Conservation (phyloP, 177 flowering plant genomes). For the Vitis hybrid region DNA sequence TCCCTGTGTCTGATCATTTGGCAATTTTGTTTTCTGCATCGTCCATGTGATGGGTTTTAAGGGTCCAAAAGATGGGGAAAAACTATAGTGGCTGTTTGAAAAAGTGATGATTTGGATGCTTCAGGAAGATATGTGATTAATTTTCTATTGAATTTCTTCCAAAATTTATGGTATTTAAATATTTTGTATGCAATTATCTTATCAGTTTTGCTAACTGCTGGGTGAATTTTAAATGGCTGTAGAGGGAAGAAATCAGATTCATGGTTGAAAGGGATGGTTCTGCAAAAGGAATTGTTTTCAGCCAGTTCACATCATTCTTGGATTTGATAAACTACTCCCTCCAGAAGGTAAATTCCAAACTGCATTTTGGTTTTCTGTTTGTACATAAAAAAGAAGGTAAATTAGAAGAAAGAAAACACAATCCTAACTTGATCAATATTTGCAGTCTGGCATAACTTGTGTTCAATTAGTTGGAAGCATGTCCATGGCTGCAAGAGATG, state of each 20-base stretch:
- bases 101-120: not conserved
- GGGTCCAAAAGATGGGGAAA: no score
- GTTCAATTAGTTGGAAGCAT: constrained; percentile 85
- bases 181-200: not conserved
- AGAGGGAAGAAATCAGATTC: constrained; percentile 93
- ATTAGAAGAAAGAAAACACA: no score
- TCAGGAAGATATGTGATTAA: not conserved
- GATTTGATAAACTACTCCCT: constrained; percentile 87
- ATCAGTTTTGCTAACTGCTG: not conserved
- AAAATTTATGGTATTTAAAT: not conserved
- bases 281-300: constrained; percentile 94
- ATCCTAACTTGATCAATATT: not conserved
- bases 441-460: constrained; percentile 84
- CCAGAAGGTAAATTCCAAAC: constrained; percentile 53
- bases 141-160: not conserved
- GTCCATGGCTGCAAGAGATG: constrained; percentile 76
- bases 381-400: no score
- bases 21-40: no score
- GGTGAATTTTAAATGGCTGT: constrained; percentile 6
- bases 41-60: no score
- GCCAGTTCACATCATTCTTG: constrained; percentile 95
- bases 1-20: no score
- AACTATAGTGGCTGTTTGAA: no score
- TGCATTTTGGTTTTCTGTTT: not conserved
- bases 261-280: constrained; percentile 97